Conservation (phyloP, 2,329 filamentous ascomycete genomes). For the Xylaria sp. region DNA sequence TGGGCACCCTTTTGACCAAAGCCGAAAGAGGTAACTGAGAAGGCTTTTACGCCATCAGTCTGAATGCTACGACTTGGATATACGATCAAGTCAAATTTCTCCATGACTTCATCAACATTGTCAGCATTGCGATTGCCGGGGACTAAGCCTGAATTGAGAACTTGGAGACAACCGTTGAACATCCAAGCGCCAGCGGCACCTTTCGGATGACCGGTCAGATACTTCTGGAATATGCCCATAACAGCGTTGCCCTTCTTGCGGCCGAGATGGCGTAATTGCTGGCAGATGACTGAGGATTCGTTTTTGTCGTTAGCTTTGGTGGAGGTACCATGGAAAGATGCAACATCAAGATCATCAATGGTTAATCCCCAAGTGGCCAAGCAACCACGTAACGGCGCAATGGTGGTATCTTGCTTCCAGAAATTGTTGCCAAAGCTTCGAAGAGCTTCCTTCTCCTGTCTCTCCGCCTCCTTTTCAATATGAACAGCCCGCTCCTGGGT, state of each 20-base stretch:
- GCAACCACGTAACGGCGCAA: conserved; percentile 93
- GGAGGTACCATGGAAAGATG: conserved; percentile 98
- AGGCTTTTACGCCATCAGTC: conserved; percentile 97
- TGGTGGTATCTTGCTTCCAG: conserved; percentile 94
- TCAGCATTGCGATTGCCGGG: conserved; percentile 98
- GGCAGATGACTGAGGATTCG: conserved; percentile 95
- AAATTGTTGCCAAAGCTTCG: conserved; percentile 96
- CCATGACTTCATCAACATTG: conserved; percentile 95
- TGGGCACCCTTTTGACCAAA: conserved; percentile 99
- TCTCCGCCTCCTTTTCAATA: conserved; percentile 84
- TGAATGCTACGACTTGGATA: conserved; percentile 95
- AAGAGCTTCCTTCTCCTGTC: conserved; percentile 92
- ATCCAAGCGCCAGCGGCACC: conserved; percentile 99
- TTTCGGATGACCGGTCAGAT: conserved; percentile 97
- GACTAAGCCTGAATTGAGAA: conserved; percentile 90
- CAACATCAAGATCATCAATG: conserved; percentile 91
- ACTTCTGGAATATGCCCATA: conserved; percentile 98
- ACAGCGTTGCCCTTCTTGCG: conserved; percentile 96
- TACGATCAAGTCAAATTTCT: conserved; percentile 96
- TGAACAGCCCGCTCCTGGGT: conserved; percentile 82
- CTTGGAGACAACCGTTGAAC: conserved; percentile 97
- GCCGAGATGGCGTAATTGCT: conserved; percentile 93
- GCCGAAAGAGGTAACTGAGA: conserved; percentile 98
- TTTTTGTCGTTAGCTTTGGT: conserved; percentile 99
- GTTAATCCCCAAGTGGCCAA: conserved; percentile 98